Evolutionary conservation across 768 basidiomycete species (phyloP), one percentile per base, ranked within the genome.

Genomic region (Kwoniella botswanensis): DNA sequence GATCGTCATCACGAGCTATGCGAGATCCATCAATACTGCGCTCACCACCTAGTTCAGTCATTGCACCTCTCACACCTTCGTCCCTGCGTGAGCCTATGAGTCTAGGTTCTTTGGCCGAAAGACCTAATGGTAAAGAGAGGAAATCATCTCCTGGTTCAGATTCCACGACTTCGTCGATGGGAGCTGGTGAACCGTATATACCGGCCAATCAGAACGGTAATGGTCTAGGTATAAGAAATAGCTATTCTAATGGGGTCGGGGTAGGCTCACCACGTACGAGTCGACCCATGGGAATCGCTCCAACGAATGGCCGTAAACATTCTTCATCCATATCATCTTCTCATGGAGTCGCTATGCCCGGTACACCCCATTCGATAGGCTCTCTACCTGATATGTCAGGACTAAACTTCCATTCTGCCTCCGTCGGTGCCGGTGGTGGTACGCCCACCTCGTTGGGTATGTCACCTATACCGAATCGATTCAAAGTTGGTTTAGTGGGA

Each of bases 91-190:
- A 76, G 43, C 63, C 73, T 3, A 69, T 76, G 7, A 71, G 69
- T 22, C 58, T 80, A 7, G 75, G 72, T 29, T 61, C 63, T 17
- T 43, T 70, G 24, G 65, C 63, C 26, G 69, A 69, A 50, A 70
- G 55, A 21, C 59, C 59, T 10, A 56, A 53, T 63, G 54, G 22
- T 53, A 75, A 74, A 62, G 79, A 73, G 12, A 69, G 78, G 65
- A 81, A 78, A 55, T 73, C 79, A 0, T 76, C 76, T 1, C 79
- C 79, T 18, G 76, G 69, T 9, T 74, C 72, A 15, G 79, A 81
- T 58, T 78, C 79, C 1, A 81, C 79, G 12, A 81, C 79, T 11
- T 81, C 79, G 3, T 79, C 77, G 24, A 80, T 75, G 69, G 79
- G 79, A 46, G 77, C 71, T 46, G 68, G 72, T 6, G 77, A 78